Percentiles rank a stretch among this genome's conserved stretches.
Conservation (phyloP, 1,284 basidiomycete genomes). For the Ustilago sp. region DNA sequence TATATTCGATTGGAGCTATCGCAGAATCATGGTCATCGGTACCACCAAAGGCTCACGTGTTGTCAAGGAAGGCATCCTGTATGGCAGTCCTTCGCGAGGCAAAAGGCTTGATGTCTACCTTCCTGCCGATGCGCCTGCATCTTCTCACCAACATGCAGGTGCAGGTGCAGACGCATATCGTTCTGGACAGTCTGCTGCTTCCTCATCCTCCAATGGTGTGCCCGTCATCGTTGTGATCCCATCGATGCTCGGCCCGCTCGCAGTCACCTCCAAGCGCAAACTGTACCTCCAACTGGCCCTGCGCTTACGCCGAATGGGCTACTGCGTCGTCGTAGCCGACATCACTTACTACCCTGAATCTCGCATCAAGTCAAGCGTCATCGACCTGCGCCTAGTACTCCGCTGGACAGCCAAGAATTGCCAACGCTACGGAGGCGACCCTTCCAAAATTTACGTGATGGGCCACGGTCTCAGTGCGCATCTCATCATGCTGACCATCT, state of each 20-base stretch:
- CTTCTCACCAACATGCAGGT: constrained; percentile 1
- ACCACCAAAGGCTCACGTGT: constrained; percentile 58
- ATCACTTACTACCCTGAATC: constrained; percentile 68
- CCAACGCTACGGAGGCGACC: constrained; percentile 68
- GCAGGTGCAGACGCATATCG: not conserved
- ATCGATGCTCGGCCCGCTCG: constrained; percentile 62
- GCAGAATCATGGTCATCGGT: constrained; percentile 66
- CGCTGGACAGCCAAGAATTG: constrained; percentile 69
- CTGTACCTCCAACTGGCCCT: constrained; percentile 69
- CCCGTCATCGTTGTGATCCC: constrained; percentile 70
- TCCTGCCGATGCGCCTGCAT: constrained; percentile 36
- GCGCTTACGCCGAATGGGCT: constrained; percentile 67
- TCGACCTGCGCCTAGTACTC: constrained; percentile 67
- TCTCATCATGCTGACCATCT: constrained; percentile 69
- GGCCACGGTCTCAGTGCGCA: constrained; percentile 70
- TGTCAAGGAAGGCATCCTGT: constrained; percentile 65
- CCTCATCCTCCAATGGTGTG: constrained; percentile 38
- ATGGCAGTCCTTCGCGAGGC: constrained; percentile 51
- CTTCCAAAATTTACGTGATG: constrained; percentile 66
- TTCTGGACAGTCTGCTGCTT: not conserved
- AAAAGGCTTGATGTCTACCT: constrained; percentile 66
- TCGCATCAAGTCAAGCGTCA: constrained; percentile 64
- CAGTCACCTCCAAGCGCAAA: constrained; percentile 44
- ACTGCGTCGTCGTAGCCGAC: constrained; percentile 70
- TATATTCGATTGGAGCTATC: constrained; percentile 65